Conservation (phyloP, 2,329 filamentous ascomycete species). For the Aspergillus hiratsukae region DNA sequence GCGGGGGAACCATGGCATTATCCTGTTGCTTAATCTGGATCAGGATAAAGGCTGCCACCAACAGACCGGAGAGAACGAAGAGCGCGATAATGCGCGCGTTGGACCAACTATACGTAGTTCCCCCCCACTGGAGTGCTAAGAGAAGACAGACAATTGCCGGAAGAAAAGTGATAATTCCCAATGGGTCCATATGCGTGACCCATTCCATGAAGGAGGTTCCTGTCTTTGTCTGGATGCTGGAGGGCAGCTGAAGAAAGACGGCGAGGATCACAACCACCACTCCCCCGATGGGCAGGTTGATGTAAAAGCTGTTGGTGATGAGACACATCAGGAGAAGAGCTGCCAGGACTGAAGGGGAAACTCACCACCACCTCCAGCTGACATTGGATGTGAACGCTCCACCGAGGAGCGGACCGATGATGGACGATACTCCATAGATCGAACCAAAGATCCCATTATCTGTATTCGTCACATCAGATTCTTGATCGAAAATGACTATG, state of each 20-base stretch:
- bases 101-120: conserved; percentile 37
- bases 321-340: too few species aligned
- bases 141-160: conserved; percentile 6
- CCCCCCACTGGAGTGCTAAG: conserved; percentile 27
- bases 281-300: conserved; percentile 38
- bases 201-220: conserved; percentile 22
- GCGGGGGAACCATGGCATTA: conserved; percentile 2
- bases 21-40: not conserved
- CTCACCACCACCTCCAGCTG: conserved; percentile 10
- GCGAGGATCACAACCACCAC: conserved; percentile 42
- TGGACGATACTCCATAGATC: not conserved
- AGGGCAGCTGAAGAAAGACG: conserved; percentile 43
- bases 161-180: conserved; percentile 29
- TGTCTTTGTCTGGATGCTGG: conserved; percentile 20
- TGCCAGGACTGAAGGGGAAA: too few species aligned
- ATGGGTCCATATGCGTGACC: conserved; percentile 29
- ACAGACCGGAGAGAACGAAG: too few species aligned
- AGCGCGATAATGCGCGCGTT: conserved; percentile 17
- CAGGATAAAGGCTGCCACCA: not conserved
- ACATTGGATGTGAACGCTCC: conserved; percentile 1
- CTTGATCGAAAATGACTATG: too few species aligned
- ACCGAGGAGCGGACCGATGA: conserved; percentile 1
- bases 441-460: not conserved
- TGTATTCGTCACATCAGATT: not conserved
- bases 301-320: conserved; percentile 29